Base-by-base conservation (phyloP, 768 basidiomycete genomes). In the Ephemerocybe angulata region DNA sequence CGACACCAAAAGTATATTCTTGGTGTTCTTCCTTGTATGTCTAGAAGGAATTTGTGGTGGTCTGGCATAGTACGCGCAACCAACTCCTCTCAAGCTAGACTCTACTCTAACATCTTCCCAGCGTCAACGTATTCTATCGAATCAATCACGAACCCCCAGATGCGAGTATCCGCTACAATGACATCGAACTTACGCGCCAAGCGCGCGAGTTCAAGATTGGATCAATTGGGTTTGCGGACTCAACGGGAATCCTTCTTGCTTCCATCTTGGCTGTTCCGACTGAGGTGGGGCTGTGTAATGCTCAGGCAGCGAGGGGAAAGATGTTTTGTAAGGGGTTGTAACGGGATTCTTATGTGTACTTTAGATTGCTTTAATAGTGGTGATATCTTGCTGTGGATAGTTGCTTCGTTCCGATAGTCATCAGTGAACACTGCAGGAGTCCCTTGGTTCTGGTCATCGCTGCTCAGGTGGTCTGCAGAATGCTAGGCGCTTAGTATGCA, bases 41-140 rank as follows among this genome's bases (percentile, higher is more conserved):
- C 57, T 92, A 7, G 96, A 99, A 67, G 96, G 96, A 2, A 76
- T 97, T 41, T 96, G 93, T 59, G 96, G 96, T 28, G 96, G 96
- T 4, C 76, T 88, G 11, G 93, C 92, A 15, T 98, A 97, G 91
- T 92, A 63, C 66, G 89, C 77, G 44, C 54, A 46, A 58, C 41
- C 21, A 55, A 55, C 55, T 58, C 42, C 58, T 68, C 55, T 59
- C 10, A 44, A 19, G 12, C 21, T 25, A 27, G 19, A 21, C 12
- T 59, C 27, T 63, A 62, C 52, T 61, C 56, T 35, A 52, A 13
- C 38, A 19, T 31, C 33, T 25, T 48, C n/a, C 22, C 42, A 91
- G 90, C 61, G 93, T 95, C 47, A 94, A 92, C 63, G 89, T 86
- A 10, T 95, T 88, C 69, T 91, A 89, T 68, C 84, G 81, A 38